These are phyloP conservation scores for Gastrodia elata DNA, from an alignment of 106 monocot species.

Conservation along the genomic window DNA sequence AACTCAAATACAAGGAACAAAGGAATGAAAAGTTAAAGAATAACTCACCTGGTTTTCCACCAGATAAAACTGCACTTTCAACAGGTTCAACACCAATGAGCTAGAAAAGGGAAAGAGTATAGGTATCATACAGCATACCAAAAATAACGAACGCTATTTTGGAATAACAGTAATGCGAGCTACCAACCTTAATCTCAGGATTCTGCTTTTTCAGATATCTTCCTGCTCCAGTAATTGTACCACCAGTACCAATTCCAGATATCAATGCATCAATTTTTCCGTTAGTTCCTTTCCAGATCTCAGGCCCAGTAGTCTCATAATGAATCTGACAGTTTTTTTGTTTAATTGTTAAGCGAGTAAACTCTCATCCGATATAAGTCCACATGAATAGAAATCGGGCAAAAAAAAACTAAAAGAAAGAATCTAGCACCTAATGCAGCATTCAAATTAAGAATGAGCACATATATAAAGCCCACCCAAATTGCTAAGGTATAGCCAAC, in stretches of 20 bases:
- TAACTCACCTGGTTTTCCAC: conserved; percentile 31
- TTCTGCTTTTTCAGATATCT: conserved; percentile 65
- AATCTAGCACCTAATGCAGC: background rate
- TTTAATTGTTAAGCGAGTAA: background rate
- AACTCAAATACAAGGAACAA: background rate
- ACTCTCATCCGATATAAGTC: background rate
- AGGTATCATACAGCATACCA: background rate
- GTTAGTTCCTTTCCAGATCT: conserved; percentile 48
- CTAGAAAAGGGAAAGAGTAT: conserved; percentile 13
- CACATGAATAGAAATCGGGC: background rate
- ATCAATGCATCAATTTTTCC: conserved; percentile 51
- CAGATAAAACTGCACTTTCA: conserved; percentile 54
- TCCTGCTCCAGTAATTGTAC: conserved; percentile 54
- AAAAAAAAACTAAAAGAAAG: background rate
- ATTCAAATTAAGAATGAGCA: background rate
- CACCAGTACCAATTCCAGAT: conserved; percentile 38
- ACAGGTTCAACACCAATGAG: conserved; percentile 55
- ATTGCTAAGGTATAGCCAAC: background rate
- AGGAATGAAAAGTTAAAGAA: background rate
- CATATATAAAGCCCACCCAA: background rate
- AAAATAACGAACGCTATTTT: background rate
- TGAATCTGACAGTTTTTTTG: conserved; percentile 28
- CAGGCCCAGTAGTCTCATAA: conserved; percentile 64
- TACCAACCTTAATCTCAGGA: conserved; percentile 41
- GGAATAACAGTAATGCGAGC: background rate